phyloP scores from a whole-genome alignment of 305 asterid genomes.

The Fraxinus angustifolia region DNA sequence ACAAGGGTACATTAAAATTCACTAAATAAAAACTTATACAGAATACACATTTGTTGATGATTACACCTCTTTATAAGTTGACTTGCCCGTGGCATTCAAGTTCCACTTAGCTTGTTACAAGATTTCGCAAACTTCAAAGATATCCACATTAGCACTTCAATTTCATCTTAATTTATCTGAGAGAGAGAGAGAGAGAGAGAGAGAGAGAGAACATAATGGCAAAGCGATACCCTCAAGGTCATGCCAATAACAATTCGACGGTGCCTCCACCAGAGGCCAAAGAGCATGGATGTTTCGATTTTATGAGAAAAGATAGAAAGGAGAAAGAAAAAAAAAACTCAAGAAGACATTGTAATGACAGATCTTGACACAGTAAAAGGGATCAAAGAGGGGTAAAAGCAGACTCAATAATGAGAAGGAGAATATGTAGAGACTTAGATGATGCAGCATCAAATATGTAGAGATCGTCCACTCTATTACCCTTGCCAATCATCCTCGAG shows the following conservation, averaged over 20 bases:
- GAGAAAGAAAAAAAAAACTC: background rate
- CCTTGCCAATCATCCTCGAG: too few relatives aligned
- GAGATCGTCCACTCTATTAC: too few relatives aligned
- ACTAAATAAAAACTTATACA: background rate
- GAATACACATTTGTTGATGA: too few relatives aligned
- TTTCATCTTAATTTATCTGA: background rate
- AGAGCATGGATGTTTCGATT: conserved; percentile 24
- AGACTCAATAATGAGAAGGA: background rate
- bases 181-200: too few relatives aligned
- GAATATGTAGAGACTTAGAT: too few relatives aligned
- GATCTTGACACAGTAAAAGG: background rate
- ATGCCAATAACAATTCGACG: conserved; percentile 3
- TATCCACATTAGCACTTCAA: background rate
- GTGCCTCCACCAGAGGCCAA: conserved; percentile 5
- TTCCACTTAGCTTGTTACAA: background rate
- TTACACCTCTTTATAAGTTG: background rate
- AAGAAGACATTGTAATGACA: background rate
- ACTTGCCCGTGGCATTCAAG: background rate
- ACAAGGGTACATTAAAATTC: background rate
- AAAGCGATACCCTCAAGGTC: conserved; percentile 20
- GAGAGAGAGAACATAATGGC: conserved; percentile 23
- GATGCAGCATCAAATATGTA: too few relatives aligned
- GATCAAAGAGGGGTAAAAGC: background rate
- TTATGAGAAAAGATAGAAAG: background rate
- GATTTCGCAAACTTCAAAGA: background rate